Base-by-base conservation (phyloP, 352 stramenopile genomes). In the Globisporangium cylindrosporum region DNA sequence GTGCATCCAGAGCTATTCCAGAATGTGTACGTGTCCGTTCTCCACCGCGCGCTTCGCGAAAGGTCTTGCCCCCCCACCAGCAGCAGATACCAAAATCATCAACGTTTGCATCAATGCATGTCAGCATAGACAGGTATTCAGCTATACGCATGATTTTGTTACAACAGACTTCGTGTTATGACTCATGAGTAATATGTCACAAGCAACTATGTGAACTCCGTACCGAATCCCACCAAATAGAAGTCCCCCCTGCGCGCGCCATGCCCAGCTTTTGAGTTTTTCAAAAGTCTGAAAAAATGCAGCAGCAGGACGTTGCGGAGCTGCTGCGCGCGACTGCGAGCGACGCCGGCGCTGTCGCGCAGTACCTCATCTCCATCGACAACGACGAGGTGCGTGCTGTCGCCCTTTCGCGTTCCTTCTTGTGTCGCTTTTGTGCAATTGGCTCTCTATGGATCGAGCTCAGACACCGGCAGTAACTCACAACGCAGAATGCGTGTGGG, bases 311-410 rank as follows among this genome's bases (percentile, higher is more conserved):
- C 60, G 67, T 79, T 55, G 65, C 43, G 12, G 83, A 88, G 71
- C 66, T 94, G 74, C 78, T 91, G 58, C 73, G 80, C 29, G 84
- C 84, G 25, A 91, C 78, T 65, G 78, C 78, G 60, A 80, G 73
- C 41, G 84, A 94, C 77, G 78, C 70, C 24, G 80, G 72, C 53
- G 82, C 86, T 38, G 84, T 92, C 59, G 73, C 71, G 60, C 77
- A 87, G 70, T 90, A 91, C 66, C 70, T 94, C 24, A 43, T 72
- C 46, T 76, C 74, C 34, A 85, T 92, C 46, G 82, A 90, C 43
- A 63, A 64, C 1, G 74, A 89, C 2, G 86, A 94, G 72, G 85
- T 93, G 34, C 29, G 69, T 68, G 7, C 15, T 6, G 15, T 12
- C 3, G 14, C 2, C 25, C 29, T 32, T 14, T 32, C 22, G 5